phyloP scores from a whole-genome alignment of 2,329 filamentous ascomycete genomes.

The Fusarium incarnatum region DNA sequence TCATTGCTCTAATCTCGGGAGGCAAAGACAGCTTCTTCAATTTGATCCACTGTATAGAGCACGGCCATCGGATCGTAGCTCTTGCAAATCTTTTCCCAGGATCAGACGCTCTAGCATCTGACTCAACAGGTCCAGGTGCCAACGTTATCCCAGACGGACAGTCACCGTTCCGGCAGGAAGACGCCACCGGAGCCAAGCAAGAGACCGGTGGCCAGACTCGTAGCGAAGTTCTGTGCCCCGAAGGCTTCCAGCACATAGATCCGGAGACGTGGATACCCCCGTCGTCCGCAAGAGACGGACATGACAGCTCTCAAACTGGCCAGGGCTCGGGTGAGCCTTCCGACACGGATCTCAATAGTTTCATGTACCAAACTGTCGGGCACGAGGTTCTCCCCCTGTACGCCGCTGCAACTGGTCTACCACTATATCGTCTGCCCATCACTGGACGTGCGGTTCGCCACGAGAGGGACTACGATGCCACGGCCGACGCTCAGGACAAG shows the following conservation, averaged over 20 bases:
- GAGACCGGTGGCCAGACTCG: constrained; percentile 7
- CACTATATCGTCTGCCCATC: constrained; percentile 86
- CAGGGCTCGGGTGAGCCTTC: constrained; percentile 29
- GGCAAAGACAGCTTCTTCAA: constrained; percentile 98
- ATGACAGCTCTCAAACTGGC: constrained; percentile 16
- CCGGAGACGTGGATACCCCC: constrained; percentile 37
- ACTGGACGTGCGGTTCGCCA: constrained; percentile 76
- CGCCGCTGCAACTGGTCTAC: constrained; percentile 79
- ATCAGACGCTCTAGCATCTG: constrained; percentile 18
- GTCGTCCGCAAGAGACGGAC: constrained; percentile 2
- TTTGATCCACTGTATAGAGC: constrained; percentile 86
- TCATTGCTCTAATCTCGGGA: constrained; percentile 93
- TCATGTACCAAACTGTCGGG: constrained; percentile 99
- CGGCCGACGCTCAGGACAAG: constrained; percentile 33
- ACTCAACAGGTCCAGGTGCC: constrained; percentile 10
- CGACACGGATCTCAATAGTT: constrained; percentile 82
- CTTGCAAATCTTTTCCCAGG: constrained; percentile 84
- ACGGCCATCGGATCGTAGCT: constrained; percentile 87
- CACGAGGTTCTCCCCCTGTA: constrained; percentile 90
- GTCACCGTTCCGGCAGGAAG: constrained; percentile 22
- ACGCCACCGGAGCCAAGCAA: constrained; percentile 25
- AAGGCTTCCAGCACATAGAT: constrained; percentile 41
- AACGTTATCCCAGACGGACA: constrained; percentile 16
- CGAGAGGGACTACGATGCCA: constrained; percentile 73
- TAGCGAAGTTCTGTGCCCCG: constrained; percentile 26